Percentiles rank a stretch among this genome's conserved stretches.
These are phyloP conservation scores for Auriscalpium microsporum DNA, from an alignment of 768 basidiomycete genomes.

Conservation along the genomic window DNA sequence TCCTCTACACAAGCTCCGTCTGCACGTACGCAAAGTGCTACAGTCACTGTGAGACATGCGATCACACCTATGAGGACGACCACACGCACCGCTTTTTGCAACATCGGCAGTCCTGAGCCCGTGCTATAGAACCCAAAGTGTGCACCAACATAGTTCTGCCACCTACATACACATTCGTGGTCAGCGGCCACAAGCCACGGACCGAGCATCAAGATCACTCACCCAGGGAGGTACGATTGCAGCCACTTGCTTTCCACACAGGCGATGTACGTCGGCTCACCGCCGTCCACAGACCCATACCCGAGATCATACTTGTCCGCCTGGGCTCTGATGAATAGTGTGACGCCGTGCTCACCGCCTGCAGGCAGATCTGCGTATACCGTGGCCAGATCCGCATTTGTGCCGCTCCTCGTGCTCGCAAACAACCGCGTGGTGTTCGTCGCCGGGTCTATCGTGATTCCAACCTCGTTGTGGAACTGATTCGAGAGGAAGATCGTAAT, in stretches of 20 bases:
- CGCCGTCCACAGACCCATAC: slow-evolving; percentile 12
- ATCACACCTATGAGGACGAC: too few relatives aligned
- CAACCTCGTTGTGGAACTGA: slow-evolving; percentile 44
- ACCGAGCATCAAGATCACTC: too few relatives aligned
- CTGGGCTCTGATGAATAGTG: slow-evolving; percentile 49
- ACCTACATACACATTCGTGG: background rate
- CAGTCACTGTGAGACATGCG: too few relatives aligned
- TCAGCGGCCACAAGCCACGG: background rate
- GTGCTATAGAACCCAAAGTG: too few relatives aligned
- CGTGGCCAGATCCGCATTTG: slow-evolving; percentile 31
- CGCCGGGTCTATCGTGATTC: slow-evolving; percentile 18
- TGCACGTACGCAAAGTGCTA: too few relatives aligned
- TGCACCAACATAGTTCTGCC: background rate
- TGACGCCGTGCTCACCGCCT: slow-evolving; percentile 55
- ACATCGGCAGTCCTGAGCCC: too few relatives aligned
- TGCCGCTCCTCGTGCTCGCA: slow-evolving; percentile 46
- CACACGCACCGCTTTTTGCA: too few relatives aligned
- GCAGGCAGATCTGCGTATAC: slow-evolving; percentile 65
- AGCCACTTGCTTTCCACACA: slow-evolving; percentile 6
- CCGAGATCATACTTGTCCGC: slow-evolving; percentile 25
- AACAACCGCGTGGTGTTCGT: slow-evolving; percentile 67
- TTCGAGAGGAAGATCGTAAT: slow-evolving; percentile 22
- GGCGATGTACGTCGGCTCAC: slow-evolving; percentile 22
- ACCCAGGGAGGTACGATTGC: too few relatives aligned
- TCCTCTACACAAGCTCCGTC: too few relatives aligned